A percentile compares a stretch with the other conserved stretches of the same genome.
These are phyloP conservation scores for Calonectria fujianensis DNA, from an alignment of 2,329 filamentous ascomycete species.

Conservation along the genomic window DNA sequence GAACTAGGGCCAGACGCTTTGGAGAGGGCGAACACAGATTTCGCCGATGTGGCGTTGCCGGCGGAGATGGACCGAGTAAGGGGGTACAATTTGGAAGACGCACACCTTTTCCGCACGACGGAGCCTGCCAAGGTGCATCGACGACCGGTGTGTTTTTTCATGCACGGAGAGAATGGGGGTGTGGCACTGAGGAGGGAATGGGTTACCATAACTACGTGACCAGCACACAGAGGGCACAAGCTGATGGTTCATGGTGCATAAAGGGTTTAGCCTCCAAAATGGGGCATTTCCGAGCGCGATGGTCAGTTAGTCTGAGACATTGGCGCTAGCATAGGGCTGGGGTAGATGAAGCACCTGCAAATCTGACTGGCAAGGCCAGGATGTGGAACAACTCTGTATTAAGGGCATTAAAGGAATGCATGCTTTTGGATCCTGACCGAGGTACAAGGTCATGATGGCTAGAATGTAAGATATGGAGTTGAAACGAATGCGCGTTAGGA, in stretches of 20 bases:
- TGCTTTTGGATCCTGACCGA: background rate
- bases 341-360: background rate
- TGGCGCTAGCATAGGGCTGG: background rate
- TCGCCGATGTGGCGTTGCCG: slow-evolving; percentile 33
- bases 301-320: background rate
- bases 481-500: slow-evolving; percentile 42
- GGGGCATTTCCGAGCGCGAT: slow-evolving; percentile 21
- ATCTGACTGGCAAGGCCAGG: slow-evolving; percentile 39
- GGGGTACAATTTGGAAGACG: slow-evolving; percentile 44
- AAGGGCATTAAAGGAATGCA: background rate
- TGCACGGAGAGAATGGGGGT: slow-evolving; percentile 2
- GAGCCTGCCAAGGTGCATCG: slow-evolving; percentile 1
- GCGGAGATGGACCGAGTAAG: slow-evolving; percentile 44
- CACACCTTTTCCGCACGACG: background rate
- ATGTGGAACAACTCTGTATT: slow-evolving; percentile 26
- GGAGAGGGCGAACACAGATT: slow-evolving; percentile 28
- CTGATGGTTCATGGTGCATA: background rate
- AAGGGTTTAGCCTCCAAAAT: slow-evolving; percentile 22
- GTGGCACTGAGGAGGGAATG: slow-evolving; percentile 30
- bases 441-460: background rate
- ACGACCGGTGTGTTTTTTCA: slow-evolving; percentile 28
- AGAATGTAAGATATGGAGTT: slow-evolving; percentile 43
- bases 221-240: background rate
- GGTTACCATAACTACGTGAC: slow-evolving; percentile 32
- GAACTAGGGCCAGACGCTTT: slow-evolving; percentile 44